Base-by-base conservation (phyloP, 371 early-diverging fungal species). In the Haplosporangium sp. region DNA sequence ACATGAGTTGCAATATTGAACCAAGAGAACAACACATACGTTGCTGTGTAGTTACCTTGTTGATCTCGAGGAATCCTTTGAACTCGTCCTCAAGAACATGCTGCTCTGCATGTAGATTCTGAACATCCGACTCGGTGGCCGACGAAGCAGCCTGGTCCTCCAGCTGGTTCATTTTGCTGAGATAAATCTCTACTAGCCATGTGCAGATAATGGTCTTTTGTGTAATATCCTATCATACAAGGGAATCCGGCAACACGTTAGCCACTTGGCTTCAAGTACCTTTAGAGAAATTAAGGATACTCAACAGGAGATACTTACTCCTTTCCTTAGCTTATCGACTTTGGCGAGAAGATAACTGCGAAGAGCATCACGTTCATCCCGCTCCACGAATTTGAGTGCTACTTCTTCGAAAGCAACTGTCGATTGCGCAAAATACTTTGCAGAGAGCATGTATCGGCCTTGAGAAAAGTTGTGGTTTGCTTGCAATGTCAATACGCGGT, bases 171-270 rank as follows among this genome's bases (percentile, higher is more conserved):
- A 97, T 73, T 62, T 90, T 87, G 57, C 88, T 85, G 29, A 97
- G 83, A 65, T 91, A 95, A 16, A 97, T 81, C 74, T 97, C 96
- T 10, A 95, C 86, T 7, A 96, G 86, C 97, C 97, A 97, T 46
- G 93, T 95, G 1, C 91, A 89, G 10, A 97, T 64, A 48, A 97
- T 83, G 5, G 92, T 92, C 52, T 84, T 88, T 84, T 97, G 96
- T 0, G 91, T 93, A 6, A 83, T 82, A 67, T 96, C 94, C 91
- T 95, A 69, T 21, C 38, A 54, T 16, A 6, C 14, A 62, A 5
- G 11, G 8, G n/a, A 18, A 38, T 47, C 9, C 55, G n/a, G 36
- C 18, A 23, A 37, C 3, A 41, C 18, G 18, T 29, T 16, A 41
- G 16, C 50, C 40, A 41, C 16, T 20, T 45, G 20, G 46, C 18